Base-by-base conservation (phyloP, 1,284 basidiomycete genomes). In the Ceratobasidium sp. region DNA sequence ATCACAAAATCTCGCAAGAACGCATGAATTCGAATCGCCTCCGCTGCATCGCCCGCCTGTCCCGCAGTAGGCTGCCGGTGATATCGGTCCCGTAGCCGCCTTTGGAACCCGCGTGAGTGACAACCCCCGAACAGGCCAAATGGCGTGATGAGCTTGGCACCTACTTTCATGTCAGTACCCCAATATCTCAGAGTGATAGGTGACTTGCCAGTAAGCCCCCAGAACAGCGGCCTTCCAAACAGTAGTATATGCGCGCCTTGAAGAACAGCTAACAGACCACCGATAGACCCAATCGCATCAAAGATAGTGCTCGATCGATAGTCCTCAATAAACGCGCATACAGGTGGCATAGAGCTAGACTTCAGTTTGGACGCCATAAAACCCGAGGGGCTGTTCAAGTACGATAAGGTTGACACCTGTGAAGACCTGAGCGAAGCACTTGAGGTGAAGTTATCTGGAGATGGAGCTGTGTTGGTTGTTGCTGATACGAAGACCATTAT, bases 201-300 rank as follows among this genome's bases (percentile, higher is more conserved):
- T 9, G 20, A 52, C 66, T 50, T 6, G 52, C 66, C 66, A 33
- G 66, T n/a, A n/a, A 67, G 44, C 12, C 66, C 66, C 66, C 66
- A 67, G 23, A 67, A 67, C 66, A 67, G 13, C 12, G 66, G 66
- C 20, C 66, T 28, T 17, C 66, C 66, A 38, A 67, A 67, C 26
- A 67, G 26, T 15, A 67, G n/a, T n/a, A 67, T 33, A 38, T 67
- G 66, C 26, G 52, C 26, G 20, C 48, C 28, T 28, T 67, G 66
- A 10, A 67, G 66, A 38, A 67, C 33, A 15, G 66, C 66, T 2
- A 67, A 54, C 44, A 67, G 15, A 28, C 66, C 66, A 33, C 66
- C 66, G n/a, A 67, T 50, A 10, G 66, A 67, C 6, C 66, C 66
- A 7, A 67, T 12, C 5, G 66, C 66, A 50, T 52, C 48, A 48